Base-by-base conservation (phyloP, 2,329 filamentous ascomycete genomes). In the Xylariomycetidae sp. region DNA sequence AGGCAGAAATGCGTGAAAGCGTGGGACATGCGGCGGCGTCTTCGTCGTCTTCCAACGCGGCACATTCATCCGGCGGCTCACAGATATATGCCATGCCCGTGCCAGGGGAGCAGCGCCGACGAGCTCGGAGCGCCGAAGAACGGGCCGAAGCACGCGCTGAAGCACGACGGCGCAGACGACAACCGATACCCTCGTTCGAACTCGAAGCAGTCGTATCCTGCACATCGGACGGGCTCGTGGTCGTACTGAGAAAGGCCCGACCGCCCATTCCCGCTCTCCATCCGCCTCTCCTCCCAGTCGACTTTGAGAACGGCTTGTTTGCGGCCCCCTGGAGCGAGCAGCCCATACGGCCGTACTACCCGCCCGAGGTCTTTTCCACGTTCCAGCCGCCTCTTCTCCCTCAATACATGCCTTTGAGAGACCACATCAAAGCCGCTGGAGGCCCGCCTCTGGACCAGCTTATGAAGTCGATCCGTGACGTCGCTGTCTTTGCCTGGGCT, bases 131-230 rank as follows among this genome's bases (percentile, higher is more conserved):
- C 31, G 8, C 36, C 9, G 36, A 32, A 18, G 25, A 16, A 15
- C 30, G 17, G 14, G n/a, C n/a, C n/a, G n/a, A n/a, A n/a, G n/a
- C n/a, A n/a, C n/a, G n/a, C n/a, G n/a, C n/a, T n/a, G 38, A 23
- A 11, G 35, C 33, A 25, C 41, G 44, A 25, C 34, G 30, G 14
- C 44, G 51, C 11, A 47, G 42, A 22, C 48, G 53, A 11, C 53
- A 56, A 17, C 47, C 49, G 1, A 53, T 64, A 6, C 60, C 60
- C 3, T 68, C 70, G 2, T 69, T 88, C 32, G 86, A 94, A 60
- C 66, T 94, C 4, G 88, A 94, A 61, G 88, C 87, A 3, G 86
- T 94, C n/a, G 81, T 94, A 5, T 94, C 88, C 1, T 94, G 88
- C 60, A 88, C 87, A 3, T 94, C 88, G 0, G 88, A 94, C 56